Base-by-base conservation (phyloP, 768 basidiomycete species). In the Termitomyces sp. region DNA sequence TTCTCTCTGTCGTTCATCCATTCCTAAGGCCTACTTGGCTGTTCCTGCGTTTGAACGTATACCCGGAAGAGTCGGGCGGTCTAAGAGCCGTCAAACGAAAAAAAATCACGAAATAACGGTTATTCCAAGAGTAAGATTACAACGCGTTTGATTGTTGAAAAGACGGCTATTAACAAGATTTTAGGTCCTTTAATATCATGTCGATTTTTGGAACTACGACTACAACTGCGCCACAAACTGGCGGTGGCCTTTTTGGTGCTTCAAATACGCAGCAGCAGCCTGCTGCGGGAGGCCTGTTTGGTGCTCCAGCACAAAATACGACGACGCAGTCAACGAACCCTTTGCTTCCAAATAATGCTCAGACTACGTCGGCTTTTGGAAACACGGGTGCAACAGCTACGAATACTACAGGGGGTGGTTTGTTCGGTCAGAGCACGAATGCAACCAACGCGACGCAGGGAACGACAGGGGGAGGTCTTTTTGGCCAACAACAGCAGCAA, bases 261-360 rank as follows among this genome's bases (percentile, higher is more conserved):
- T 57, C 70, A 0, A 54, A 60, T 47, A 29, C 56, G 39, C 65
- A 66, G 39, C 63, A 66, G 39, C 63, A 60, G 57, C 58, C 55
- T 56, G 56, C 64, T 50, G 35, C 65, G 2, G 68, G 63, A 39
- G 66, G 70, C 9, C 58, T 70, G 20, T 71, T 69, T 36, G 70
- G 68, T 29, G 64, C 59, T 51, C 50, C 56, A 38, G 51, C 57
- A 35, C 59, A 59, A 47, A 56, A 49, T 16, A 15, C 57, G 33
- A 56, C 56, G 9, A 29, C 52, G 7, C 47, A 36, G 35, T 49
- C 48, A 18, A 36, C 35, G 35, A 54, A 35, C 47, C 60, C 50
- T 33, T 56, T 31, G 23, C 48, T 49, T 7, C 48, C 48, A 3
- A 60, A 47, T 27, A 42, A 52, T 4, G 49, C 63, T 7, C 61